phyloP scores from a whole-genome alignment of 1,284 basidiomycete genomes.

The Cryptococcus maquisensis region DNA sequence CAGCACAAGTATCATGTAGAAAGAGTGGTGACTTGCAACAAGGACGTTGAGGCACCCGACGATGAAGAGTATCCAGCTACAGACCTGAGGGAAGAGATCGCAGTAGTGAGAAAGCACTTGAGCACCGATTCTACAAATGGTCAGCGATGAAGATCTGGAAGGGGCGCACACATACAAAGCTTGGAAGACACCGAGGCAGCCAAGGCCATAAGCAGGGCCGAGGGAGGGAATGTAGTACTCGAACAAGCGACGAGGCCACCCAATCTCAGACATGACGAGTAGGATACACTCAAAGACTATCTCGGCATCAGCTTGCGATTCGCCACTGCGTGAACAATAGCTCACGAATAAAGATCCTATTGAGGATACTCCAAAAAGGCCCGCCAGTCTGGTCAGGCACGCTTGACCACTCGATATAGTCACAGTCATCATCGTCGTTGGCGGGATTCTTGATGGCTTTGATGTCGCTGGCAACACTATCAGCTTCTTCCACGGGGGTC shows the following conservation, averaged over 20 bases:
- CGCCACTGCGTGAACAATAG: not conserved
- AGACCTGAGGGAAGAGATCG: conserved; percentile 71
- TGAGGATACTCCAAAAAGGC: conserved; percentile 78
- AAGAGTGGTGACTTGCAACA: conserved; percentile 49
- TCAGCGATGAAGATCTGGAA: not conserved
- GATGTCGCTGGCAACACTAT: conserved; percentile 54
- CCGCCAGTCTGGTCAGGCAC: conserved; percentile 82
- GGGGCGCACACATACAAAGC: conserved; percentile 56
- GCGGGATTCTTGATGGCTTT: conserved; percentile 54
- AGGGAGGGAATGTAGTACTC: conserved; percentile 77
- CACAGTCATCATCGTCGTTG: conserved; percentile 52
- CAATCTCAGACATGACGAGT: conserved; percentile 69
- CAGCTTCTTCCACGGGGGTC: not conserved
- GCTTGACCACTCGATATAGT: conserved; percentile 67
- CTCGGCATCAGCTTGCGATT: not conserved
- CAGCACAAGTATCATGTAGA: not conserved
- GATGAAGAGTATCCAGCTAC: conserved; percentile 79
- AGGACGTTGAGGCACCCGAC: conserved; percentile 77
- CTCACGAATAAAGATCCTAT: conserved; percentile 66
- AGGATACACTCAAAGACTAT: conserved; percentile 64
- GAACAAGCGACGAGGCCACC: conserved; percentile 70
- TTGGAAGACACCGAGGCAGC: conserved; percentile 75
- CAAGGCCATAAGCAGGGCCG: conserved; percentile 73
- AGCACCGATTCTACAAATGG: conserved; percentile 57
- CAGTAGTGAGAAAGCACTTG: conserved; percentile 76